Evolutionary conservation across 305 asterid genomes (phyloP), one percentile per base, ranked within the genome.

Genomic region (Fraxinus angustifolia): DNA sequence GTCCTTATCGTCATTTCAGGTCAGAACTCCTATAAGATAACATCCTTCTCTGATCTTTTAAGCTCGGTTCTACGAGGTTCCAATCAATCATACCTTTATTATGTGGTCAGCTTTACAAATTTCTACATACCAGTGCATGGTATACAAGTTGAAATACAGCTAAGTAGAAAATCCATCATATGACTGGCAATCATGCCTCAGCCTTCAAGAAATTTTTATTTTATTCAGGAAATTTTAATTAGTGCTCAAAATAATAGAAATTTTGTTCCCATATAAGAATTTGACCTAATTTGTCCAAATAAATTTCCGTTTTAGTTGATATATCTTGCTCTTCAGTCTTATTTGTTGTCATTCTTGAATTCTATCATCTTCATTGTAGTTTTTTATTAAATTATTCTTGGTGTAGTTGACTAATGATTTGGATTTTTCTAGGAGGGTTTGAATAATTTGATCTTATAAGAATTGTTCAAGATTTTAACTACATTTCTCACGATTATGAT

Each of bases 1-100:
- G 99, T 83, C 99, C 98, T 14, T 96, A 90, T 89, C 96, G 97
- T 74, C 98, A 93, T 90, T 93, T 96, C 92, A 91, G 99, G 99
- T 94, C 86, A 86, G 81, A 65, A 56, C 76, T 78, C 70, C 73
- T 45, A 70, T 31, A 1, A 71, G 81, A 36, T 53, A 36, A 21
- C 74, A 48, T 75, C 30, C 36, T 71, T 33, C 45, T 31, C 26
- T 6, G 42, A 33, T 71, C 40, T 26, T 21, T 14, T 21, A 71
- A 71, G 75, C 75, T 33, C 23, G 45, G 75, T 71, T 71, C 45
- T 33, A 71, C 8, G 0, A 71, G 14, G 36, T 71, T 36, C 26
- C 75, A 71, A 71, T 71, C 75, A 31, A 12, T 31, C 23, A 6
- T 70, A 6, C 75, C 42, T 70, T 70, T 16, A 31, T 70, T 14